These are phyloP conservation scores for Scopulariopsis brevicaulis DNA, from an alignment of 2,329 filamentous ascomycete genomes.

Conservation along the genomic window DNA sequence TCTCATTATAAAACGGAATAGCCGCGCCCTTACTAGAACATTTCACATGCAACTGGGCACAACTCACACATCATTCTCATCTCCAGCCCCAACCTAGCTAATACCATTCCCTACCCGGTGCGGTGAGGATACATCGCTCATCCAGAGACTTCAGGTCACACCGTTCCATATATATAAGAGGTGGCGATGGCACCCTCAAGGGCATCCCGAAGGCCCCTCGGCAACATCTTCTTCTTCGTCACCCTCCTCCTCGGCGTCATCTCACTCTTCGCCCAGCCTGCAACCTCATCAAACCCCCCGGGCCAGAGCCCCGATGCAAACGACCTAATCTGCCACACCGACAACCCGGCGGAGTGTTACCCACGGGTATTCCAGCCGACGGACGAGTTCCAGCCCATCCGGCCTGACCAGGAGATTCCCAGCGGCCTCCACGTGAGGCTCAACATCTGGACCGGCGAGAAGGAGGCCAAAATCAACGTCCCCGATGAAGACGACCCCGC, in stretches of 20 bases:
- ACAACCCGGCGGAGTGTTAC: slow-evolving; percentile 51
- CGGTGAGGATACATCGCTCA: neutral
- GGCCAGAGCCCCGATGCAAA: slow-evolving; percentile 14
- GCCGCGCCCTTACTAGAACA: neutral
- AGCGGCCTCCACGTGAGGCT: slow-evolving; percentile 54
- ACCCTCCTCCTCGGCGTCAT: slow-evolving; percentile 1
- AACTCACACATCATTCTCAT: neutral
- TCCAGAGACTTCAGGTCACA: neutral
- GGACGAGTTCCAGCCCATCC: slow-evolving; percentile 51
- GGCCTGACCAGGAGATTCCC: slow-evolving; percentile 54
- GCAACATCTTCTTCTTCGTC: neutral
- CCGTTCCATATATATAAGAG: neutral
- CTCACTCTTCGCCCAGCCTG: slow-evolving; percentile 9
- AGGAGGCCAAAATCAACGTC: slow-evolving; percentile 56
- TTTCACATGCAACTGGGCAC: neutral
- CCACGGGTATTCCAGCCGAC: slow-evolving; percentile 53
- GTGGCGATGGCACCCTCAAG: slow-evolving; percentile 2
- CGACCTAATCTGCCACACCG: slow-evolving; percentile 56
- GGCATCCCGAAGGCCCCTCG: neutral
- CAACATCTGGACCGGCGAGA: slow-evolving; percentile 50
- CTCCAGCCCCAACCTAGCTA: neutral
- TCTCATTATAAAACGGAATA: neutral
- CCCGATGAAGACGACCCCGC: slow-evolving; percentile 36
- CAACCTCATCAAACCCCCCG: slow-evolving; percentile 17
- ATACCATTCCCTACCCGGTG: neutral